Evolutionary conservation across 108 stramenopile species (phyloP), one percentile per base, ranked within the genome.

Genomic region (Cyclotella choctawhatcheeana): DNA sequence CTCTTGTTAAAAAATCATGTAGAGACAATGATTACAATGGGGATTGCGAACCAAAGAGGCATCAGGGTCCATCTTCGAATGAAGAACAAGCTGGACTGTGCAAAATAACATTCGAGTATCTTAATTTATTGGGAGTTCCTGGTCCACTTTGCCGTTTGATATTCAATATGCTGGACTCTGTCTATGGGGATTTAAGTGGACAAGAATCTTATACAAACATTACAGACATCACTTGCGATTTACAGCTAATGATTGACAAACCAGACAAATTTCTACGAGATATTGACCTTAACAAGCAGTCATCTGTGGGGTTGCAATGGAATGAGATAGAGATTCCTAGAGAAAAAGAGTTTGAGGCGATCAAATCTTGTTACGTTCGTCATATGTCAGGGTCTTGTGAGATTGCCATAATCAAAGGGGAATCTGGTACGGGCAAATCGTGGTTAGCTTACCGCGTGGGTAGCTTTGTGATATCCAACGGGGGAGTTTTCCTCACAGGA

Each of bases 401-500:
- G 18, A 48, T 48, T 17, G 47, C 47, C 8, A 48, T 48, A 4
- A 48, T 48, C 18, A 4, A 10, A n/a, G 47, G 47, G 4, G 47
- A 48, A 48, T n/a, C 16, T n/a, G 37, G 40, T 45, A 27, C 24
- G 2, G 44, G 45, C 0, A 48, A 48, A n/a, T 48, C 47, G 22
- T 47, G 30, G 47, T 27, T 18, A 16, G 45, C 47, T 18, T 22
- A 45, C 25, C 18, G 14, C 5, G 16, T 44, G 20, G 5, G 18
- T 18, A 0, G 5, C 5, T 12, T 18, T 33, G 13, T 44, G 20
- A 63, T n/a, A 48, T 10, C 8, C 8, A n/a, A 17, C 17, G 47
- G 47, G 18, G 62, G 69, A 22, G 44, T 45, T n/a, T 58, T 71
- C 12, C 7, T 71, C 21, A n/a, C 69, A 35, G 69, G 60, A 0